Conservation (phyloP, 257 asterid species). For the Solanum medicagineum region DNA sequence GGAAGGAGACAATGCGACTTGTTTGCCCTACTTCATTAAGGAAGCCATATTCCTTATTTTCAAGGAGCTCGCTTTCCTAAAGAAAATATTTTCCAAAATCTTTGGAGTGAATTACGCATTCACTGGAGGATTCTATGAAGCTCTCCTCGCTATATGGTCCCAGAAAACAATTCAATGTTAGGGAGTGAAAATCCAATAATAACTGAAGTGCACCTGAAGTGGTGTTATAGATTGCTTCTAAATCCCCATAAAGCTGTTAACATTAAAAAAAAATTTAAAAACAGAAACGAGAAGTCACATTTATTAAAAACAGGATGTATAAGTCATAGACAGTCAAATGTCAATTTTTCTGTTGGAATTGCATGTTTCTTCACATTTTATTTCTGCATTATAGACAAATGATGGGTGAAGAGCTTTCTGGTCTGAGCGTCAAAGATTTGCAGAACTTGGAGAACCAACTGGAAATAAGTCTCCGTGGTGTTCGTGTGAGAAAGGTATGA, state of each 20-base stretch:
- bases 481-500: constrained; percentile 56
- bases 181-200: neutral
- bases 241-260: neutral
- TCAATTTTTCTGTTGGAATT: neutral
- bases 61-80: neutral
- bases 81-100: neutral
- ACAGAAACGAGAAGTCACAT: neutral
- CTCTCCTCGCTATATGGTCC: neutral
- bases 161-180: neutral
- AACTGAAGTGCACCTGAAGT: neutral
- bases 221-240: neutral
- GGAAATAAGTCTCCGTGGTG: constrained; percentile 50
- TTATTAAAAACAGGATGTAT: neutral
- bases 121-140: neutral
- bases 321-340: neutral
- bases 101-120: neutral
- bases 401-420: constrained; percentile 66
- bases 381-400: constrained; percentile 31
- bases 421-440: constrained; percentile 44
- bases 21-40: neutral
- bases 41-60: neutral
- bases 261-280: neutral
- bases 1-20: neutral
- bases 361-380: neutral
- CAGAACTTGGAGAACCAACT: constrained; percentile 57